Evolutionary conservation across 2,329 filamentous ascomycete species (phyloP), one percentile per base, ranked within the genome.

Genomic region (Ceratocystis diversiconidia): DNA sequence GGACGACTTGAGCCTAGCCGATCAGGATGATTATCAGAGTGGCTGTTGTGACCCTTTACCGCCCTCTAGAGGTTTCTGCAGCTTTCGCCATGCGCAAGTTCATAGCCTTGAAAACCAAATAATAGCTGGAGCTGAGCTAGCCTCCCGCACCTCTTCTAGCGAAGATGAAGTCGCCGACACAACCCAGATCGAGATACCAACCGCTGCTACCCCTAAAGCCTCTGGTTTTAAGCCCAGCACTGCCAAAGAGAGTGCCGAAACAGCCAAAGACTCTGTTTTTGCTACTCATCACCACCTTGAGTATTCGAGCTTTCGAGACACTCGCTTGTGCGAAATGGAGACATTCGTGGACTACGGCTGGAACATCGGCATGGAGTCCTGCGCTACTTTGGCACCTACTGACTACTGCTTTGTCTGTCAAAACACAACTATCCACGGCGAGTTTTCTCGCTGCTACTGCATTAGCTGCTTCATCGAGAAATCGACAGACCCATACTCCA

Each of bases 381-480:
- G 52, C 2, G 15, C 19, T 19, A 3, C 52, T 3, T 17, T 59
- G 15, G 25, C 52, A 17, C 52, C 52, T 7, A 59, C 28, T n/a
- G 52, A 59, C 7, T 32, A 59, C 28, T 59, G 28, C 52, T 59
- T 59, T 36, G 17, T 59, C 28, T 59, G 52, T 15, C 52, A 59
- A 7, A 30, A 59, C 25, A 59, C 52, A 12, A 59, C 52, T 7
- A 59, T 59, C 28, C 52, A 36, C 28, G 52, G 52, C 5, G 52
- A 59, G 12, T 59, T 59, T 59, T 59, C 52, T n/a, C 52, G 52
- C 28, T 59, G 52, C 17, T 32, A 59, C 17, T 59, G 52, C 28
- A 8, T 25, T n/a, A 30, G 32, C 8, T 59, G 52, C 52, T 59
- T 59, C 25, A 1, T 7, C 17, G 8, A 25, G 8, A 25, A 59